Evolutionary conservation across 345 rosid species (phyloP), one percentile per base, ranked within the genome.

Genomic region (Cochlearia excelsa): DNA sequence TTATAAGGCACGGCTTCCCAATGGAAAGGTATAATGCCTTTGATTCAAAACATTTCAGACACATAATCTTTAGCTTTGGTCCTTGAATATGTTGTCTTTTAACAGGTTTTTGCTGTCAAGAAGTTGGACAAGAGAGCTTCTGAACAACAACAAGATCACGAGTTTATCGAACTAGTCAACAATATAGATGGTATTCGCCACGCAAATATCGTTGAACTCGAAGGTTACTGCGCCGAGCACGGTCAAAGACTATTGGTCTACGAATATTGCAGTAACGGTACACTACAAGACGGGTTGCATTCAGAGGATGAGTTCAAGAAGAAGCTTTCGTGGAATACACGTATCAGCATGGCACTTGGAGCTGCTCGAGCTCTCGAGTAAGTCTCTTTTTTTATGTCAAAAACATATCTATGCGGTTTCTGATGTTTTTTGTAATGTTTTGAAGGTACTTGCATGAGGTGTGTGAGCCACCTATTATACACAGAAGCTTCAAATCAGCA

Each of bases 221-320:
- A 79, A 79, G 99, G 99, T 45, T 94, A 84, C 77, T 94, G 97
- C 76, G 87, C 96, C 30, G 99, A 90, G 85, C 95, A 90, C 57
- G 93, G 80, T 29, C 85, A 94, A 74, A 85, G 88, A 78, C 97
- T 94, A 75, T 76, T 94, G 63, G 77, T 90, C 59, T 87, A 80
- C 31, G 96, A 94, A 75, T 90, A 90, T 51, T 94, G 95, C 77
- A 81, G 88, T 61, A 81, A 77, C 34, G 95, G 99, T 47, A 77
- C 95, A 0, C 71, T 94, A 59, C 97, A 90, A 57, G 96, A 90
- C 46, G 83, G 79, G 2, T 80, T 94, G 53, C 95, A 85, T 72
- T 81, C 84, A 26, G 99, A 90, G 44, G 97, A 84, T 67, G 97
- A 87, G 26, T 72, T 78, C 45, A 87, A 71, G 70, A 77, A 57